Conservation (phyloP, 345 rosid species). For the Salix caprea region DNA sequence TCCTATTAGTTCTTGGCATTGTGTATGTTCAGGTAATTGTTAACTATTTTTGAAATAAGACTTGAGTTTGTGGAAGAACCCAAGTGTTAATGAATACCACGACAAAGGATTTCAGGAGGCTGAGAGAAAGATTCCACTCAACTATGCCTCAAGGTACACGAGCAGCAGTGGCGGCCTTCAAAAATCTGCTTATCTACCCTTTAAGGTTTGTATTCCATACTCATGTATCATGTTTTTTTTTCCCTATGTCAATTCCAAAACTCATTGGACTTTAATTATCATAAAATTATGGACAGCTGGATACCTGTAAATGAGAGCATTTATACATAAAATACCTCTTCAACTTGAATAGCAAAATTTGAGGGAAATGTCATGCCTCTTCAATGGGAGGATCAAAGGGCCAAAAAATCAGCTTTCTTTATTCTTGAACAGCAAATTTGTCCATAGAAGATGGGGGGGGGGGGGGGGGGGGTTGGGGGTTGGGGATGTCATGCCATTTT, state of each 20-base stretch:
- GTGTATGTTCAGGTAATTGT: conserved; percentile 92
- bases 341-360: background rate
- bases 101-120: conserved; percentile 80
- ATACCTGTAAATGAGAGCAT: background rate
- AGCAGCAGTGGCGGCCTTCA: conserved; percentile 80
- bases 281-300: background rate
- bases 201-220: conserved; percentile 52
- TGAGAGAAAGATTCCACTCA: conserved; percentile 95
- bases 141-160: conserved; percentile 89
- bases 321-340: background rate
- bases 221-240: background rate
- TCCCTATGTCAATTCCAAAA: background rate
- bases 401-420: too few relatives aligned
- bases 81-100: conserved; percentile 20
- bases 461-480: too few relatives aligned
- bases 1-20: conserved; percentile 78
- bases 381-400: too few relatives aligned
- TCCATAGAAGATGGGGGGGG: background rate
- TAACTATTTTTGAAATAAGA: conserved; percentile 4
- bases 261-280: background rate
- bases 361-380: background rate
- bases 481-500: background rate
- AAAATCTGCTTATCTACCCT: conserved; percentile 91
- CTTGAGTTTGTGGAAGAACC: conserved; percentile 10
- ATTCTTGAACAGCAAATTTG: background rate